Conservation (phyloP, 208 protist species). For the Acanthamoeba castellanii region DNA sequence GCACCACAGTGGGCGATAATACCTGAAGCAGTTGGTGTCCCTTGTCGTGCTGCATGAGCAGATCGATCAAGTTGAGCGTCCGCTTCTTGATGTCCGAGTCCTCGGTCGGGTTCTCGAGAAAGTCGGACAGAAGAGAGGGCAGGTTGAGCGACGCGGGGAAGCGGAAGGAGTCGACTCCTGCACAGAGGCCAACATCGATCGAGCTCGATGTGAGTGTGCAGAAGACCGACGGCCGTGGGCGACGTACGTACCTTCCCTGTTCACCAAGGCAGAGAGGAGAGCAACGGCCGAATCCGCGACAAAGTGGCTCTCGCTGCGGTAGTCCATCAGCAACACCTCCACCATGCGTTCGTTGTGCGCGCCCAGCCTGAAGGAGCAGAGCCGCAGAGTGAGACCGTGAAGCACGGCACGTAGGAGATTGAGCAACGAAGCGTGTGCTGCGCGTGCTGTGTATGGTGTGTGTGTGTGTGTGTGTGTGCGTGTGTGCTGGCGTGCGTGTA, state of each 20-base stretch:
- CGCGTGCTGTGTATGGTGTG: too few species aligned
- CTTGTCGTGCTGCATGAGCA: neutral
- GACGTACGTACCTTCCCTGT: neutral
- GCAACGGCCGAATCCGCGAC: neutral
- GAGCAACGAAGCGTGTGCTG: too few species aligned
- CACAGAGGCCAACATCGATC: neutral
- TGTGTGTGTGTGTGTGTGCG: too few species aligned
- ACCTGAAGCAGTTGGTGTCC: neutral
- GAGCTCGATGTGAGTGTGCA: too few species aligned
- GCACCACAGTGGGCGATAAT: neutral
- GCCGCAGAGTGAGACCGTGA: too few species aligned
- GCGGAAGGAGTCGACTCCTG: neutral
- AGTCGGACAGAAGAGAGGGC: neutral
- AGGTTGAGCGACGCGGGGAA: neutral
- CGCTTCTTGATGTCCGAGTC: conserved; percentile 7
- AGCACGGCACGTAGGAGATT: too few species aligned
- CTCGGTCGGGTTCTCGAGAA: neutral
- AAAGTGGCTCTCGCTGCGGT: neutral
- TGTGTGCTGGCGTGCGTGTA: too few species aligned
- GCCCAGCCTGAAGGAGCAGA: neutral
- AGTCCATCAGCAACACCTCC: conserved; percentile 5
- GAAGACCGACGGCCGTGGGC: neutral
- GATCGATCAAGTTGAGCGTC: conserved; percentile 18
- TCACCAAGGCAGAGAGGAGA: neutral
- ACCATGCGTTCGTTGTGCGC: neutral